Evolutionary conservation across 108 stramenopile species (phyloP).

Genomic region (Nitzschia palea): DNA sequence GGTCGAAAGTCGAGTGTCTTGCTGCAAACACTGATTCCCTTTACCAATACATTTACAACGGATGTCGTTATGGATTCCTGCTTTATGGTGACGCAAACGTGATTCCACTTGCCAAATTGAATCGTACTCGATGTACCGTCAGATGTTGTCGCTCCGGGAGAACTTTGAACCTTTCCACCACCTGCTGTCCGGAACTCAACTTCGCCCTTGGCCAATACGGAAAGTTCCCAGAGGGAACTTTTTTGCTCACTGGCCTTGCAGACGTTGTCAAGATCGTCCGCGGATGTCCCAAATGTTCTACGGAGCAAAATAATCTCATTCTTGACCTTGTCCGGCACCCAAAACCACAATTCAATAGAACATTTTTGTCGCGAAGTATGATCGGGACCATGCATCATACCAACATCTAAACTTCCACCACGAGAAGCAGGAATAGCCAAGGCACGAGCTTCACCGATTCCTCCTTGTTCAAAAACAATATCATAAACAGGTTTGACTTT

Average conservation of each 20-base stretch:
- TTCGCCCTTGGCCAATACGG: constrained; percentile 59
- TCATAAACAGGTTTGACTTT: constrained; percentile 84
- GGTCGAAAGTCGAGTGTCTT: constrained; percentile 38
- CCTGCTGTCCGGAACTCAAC: constrained; percentile 71
- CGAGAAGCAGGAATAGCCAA: constrained; percentile 59
- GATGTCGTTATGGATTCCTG: constrained; percentile 32
- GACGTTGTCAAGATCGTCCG: constrained; percentile 59
- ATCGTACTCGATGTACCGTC: constrained; percentile 35
- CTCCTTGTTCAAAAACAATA: constrained; percentile 68
- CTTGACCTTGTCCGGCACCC: constrained; percentile 55
- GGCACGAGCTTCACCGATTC: constrained; percentile 54
- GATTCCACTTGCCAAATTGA: constrained; percentile 82
- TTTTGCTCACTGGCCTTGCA: constrained; percentile 59
- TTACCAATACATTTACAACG: constrained; percentile 37
- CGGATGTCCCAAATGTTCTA: constrained; percentile 50
- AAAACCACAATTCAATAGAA: constrained; percentile 84
- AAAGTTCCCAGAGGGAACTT: constrained; percentile 80
- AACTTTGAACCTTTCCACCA: constrained; percentile 18
- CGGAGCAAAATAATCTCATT: constrained; percentile 70
- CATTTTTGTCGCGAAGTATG: constrained; percentile 66
- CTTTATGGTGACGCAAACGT: constrained; percentile 63
- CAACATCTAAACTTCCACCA: constrained; percentile 82
- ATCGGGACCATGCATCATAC: constrained; percentile 68
- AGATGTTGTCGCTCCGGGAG: constrained; percentile 9
- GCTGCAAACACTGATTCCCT: constrained; percentile 32